phyloP scores from a whole-genome alignment of 2,329 filamentous ascomycete species.

The Exserohilum rostratum region DNA sequence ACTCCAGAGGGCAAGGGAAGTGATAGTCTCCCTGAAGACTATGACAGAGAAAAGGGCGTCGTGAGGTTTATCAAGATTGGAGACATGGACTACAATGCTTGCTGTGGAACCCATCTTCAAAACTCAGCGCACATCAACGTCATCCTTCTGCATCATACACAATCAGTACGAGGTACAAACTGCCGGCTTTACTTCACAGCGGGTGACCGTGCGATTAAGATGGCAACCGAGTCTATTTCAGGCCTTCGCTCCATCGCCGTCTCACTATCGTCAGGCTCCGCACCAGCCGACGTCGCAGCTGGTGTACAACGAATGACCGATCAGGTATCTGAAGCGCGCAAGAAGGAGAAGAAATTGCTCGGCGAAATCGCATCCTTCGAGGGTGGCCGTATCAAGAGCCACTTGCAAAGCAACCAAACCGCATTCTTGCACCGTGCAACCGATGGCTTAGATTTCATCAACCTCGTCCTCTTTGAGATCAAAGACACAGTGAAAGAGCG shows the following conservation, averaged over 20 bases:
- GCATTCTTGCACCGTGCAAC: constrained; percentile 35
- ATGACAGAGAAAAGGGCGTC: constrained; percentile 41
- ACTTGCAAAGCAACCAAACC: constrained; percentile 16
- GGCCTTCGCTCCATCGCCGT: constrained; percentile 34
- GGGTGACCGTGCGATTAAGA: constrained; percentile 38
- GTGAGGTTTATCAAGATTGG: constrained; percentile 44
- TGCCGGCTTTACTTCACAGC: constrained; percentile 40
- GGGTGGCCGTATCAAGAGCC: constrained; percentile 28
- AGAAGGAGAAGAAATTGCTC: constrained; percentile 37
- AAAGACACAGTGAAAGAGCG: constrained; percentile 32
- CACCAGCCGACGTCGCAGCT: constrained; percentile 31
- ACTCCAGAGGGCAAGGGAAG: constrained; percentile 35
- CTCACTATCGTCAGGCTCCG: constrained; percentile 30
- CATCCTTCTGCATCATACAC: constrained; percentile 41
- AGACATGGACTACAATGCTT: constrained; percentile 43
- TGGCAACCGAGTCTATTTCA: constrained; percentile 36
- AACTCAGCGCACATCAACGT: constrained; percentile 40
- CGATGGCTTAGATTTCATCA: constrained; percentile 41
- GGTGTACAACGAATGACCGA: constrained; percentile 35
- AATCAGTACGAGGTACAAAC: constrained; percentile 39
- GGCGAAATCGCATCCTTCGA: constrained; percentile 38
- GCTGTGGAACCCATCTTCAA: constrained; percentile 44
- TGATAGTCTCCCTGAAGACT: constrained; percentile 38
- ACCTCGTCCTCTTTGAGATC: constrained; percentile 34
- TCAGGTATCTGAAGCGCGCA: constrained; percentile 29